A percentile compares a stretch with the other conserved stretches of the same genome.
Conservation (phyloP, 1,284 basidiomycete species). For the Austroboletus niveus region DNA sequence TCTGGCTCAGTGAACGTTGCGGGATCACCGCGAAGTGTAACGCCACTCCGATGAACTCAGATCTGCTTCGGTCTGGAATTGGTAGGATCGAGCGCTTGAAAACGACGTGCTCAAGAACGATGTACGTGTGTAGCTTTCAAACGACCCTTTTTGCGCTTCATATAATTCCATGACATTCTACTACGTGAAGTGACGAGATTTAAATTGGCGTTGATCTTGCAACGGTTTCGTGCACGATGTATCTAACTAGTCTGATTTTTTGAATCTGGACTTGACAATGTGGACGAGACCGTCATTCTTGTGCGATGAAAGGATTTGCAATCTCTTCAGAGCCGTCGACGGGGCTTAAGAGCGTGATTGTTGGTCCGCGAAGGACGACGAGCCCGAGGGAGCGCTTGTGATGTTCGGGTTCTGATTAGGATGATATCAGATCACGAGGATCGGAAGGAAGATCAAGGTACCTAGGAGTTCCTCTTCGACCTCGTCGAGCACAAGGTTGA, state of each 20-base stretch:
- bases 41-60: slow-evolving; percentile 25
- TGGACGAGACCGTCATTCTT: slow-evolving; percentile 36
- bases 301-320: slow-evolving; percentile 73
- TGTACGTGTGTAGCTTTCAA: slow-evolving; percentile 7
- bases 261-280: background rate
- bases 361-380: slow-evolving; percentile 88
- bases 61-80: background rate
- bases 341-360: slow-evolving; percentile 88
- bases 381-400: slow-evolving; percentile 75
- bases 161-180: slow-evolving; percentile 10
- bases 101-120: too few species aligned
- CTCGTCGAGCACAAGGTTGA: slow-evolving; percentile 94
- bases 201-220: slow-evolving; percentile 1
- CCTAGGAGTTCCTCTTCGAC: slow-evolving; percentile 77
- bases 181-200: slow-evolving; percentile 16
- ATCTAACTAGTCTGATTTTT: background rate
- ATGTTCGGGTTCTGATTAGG: slow-evolving; percentile 55
- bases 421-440: slow-evolving; percentile 15
- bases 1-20: slow-evolving; percentile 17
- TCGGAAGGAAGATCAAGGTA: slow-evolving; percentile 32
- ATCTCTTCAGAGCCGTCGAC: slow-evolving; percentile 92
- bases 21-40: slow-evolving; percentile 21
- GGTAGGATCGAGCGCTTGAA: background rate
- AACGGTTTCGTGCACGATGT: background rate
- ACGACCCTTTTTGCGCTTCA: slow-evolving; percentile 6